A percentile compares a stretch with the other conserved stretches of the same genome.
phyloP scores from a whole-genome alignment of 2,329 filamentous ascomycete species.

The Emergomyces africanus region DNA sequence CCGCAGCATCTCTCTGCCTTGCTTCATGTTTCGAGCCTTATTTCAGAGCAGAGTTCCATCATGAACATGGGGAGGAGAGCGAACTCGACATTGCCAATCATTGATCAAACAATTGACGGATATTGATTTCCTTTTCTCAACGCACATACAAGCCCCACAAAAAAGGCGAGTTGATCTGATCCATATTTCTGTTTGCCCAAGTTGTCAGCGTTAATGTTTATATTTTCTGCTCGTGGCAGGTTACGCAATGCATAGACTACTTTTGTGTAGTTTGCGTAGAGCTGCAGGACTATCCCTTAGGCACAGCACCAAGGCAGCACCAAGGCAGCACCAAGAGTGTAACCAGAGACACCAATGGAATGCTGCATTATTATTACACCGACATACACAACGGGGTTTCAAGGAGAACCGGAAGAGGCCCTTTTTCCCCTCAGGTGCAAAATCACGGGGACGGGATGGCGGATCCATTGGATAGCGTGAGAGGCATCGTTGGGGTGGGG shows the following conservation, averaged over 20 bases:
- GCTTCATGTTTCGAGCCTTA: no score
- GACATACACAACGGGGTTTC: not conserved
- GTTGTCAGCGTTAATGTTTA: not conserved
- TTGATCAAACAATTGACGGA: no score
- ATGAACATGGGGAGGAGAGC: no score
- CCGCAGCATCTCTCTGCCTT: no score
- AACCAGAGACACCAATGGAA: no score
- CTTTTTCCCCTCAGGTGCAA: not conserved
- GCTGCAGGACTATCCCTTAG: not conserved
- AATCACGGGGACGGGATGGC: not conserved
- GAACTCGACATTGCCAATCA: not conserved
- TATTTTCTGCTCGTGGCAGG: not conserved
- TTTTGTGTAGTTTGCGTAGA: not conserved
- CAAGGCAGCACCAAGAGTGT: not conserved
- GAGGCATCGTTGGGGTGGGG: no score
- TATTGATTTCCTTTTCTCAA: no score
- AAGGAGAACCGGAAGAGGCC: not conserved
- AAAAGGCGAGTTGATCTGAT: no score
- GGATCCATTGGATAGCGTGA: no score
- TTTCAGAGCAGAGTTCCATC: no score
- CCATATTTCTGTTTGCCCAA: not conserved
- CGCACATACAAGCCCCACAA: no score
- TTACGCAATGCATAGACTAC: not conserved
- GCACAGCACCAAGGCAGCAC: not conserved
- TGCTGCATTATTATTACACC: not conserved